Conservation (phyloP, 129 eudicot genomes). For the Mikania micrantha region DNA sequence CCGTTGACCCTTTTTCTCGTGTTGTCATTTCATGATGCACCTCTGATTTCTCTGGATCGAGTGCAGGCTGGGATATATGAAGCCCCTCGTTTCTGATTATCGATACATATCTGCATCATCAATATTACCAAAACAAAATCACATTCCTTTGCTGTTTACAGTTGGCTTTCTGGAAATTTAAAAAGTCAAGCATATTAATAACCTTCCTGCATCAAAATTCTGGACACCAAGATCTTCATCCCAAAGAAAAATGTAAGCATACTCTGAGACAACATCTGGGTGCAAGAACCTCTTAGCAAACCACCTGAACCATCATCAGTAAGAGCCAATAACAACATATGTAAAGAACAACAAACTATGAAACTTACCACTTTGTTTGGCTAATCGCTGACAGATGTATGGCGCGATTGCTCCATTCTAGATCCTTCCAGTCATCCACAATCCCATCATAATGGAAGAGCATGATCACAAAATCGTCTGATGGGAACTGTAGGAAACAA, state of each 20-base stretch:
- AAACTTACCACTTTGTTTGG: conserved; percentile 79
- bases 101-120: conserved; percentile 52
- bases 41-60: conserved; percentile 67
- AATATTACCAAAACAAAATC: background rate
- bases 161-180: background rate
- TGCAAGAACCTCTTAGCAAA: conserved; percentile 92
- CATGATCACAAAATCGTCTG: conserved; percentile 56
- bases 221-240: conserved; percentile 95
- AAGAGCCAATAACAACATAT: background rate
- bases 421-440: conserved; percentile 73
- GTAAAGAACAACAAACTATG: background rate
- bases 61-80: conserved; percentile 91
- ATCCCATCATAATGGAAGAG: conserved; percentile 89
- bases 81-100: conserved; percentile 70
- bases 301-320: conserved; percentile 55
- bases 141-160: background rate
- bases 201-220: conserved; percentile 71
- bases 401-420: conserved; percentile 77
- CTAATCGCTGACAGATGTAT: conserved; percentile 73
- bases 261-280: conserved; percentile 68
- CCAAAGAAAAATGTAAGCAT: conserved; percentile 88
- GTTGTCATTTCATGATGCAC: conserved; percentile 78
- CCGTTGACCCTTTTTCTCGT: conserved; percentile 41
- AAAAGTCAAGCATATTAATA: conserved; percentile 1
- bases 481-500: conserved; percentile 48